A percentile compares a stretch with the other conserved stretches of the same genome.
These are phyloP conservation scores for Rhypophila decipiens DNA, from an alignment of 495 filamentous ascomycete genomes.

Conservation along the genomic window DNA sequence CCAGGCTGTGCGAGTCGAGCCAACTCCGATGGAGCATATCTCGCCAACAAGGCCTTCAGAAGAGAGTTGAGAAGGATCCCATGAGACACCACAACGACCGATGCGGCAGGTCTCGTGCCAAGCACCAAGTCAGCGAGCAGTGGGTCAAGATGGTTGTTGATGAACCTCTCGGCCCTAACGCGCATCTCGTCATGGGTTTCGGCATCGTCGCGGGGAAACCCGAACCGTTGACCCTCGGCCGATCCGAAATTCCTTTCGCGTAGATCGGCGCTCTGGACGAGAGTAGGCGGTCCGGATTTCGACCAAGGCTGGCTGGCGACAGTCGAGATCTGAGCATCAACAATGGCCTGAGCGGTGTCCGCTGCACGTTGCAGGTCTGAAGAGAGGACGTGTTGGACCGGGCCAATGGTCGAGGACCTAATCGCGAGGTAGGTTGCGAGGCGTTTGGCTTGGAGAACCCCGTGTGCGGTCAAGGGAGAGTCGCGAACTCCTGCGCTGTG, in stretches of 20 bases:
- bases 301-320: slow-evolving; percentile 1
- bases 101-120: slow-evolving; percentile 4
- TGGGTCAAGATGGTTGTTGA: slow-evolving; percentile 54
- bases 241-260: slow-evolving; percentile 69
- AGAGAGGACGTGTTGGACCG: slow-evolving; percentile 62
- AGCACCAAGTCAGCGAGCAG: slow-evolving; percentile 30
- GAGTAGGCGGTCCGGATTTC: slow-evolving; percentile 6
- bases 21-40: slow-evolving; percentile 15
- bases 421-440: slow-evolving; percentile 55
- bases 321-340: slow-evolving; percentile 39
- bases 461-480: slow-evolving; percentile 75
- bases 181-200: slow-evolving; percentile 63
- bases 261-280: slow-evolving; percentile 48
- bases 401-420: slow-evolving; percentile 28
- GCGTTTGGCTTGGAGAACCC: slow-evolving; percentile 64
- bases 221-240: slow-evolving; percentile 56
- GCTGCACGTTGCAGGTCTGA: slow-evolving; percentile 70
- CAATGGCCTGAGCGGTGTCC: slow-evolving; percentile 62
- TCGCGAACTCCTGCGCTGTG: slow-evolving; percentile 71
- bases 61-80: slow-evolving; percentile 69
- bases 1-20: not conserved
- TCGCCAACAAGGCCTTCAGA: slow-evolving; percentile 52
- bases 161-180: slow-evolving; percentile 53
- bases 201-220: slow-evolving; percentile 19
- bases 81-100: slow-evolving; percentile 63